These are phyloP conservation scores for Rhodotorula sp. DNA, from an alignment of 1,284 basidiomycete species.

Conservation along the genomic window DNA sequence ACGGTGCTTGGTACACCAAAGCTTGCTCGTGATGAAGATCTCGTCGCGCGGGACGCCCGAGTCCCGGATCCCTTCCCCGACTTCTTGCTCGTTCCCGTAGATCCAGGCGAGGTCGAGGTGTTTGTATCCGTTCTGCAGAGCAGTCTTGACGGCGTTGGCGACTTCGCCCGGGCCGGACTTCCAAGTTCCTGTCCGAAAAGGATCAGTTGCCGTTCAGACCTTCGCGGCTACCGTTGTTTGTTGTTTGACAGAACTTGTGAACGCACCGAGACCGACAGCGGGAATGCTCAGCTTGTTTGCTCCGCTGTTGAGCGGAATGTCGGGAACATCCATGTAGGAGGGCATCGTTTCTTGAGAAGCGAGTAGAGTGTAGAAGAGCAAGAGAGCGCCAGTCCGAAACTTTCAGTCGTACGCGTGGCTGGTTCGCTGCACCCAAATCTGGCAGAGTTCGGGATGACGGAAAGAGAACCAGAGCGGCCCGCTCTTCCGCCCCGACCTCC, in stretches of 20 bases:
- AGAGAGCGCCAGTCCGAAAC: not conserved
- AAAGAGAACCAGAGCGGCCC: not conserved
- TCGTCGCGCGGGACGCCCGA: slow-evolving; percentile 75
- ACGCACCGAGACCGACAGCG: slow-evolving; percentile 12
- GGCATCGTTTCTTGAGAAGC: not conserved
- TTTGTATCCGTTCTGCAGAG: slow-evolving; percentile 70
- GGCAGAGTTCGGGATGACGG: not conserved
- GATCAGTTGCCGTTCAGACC: not conserved
- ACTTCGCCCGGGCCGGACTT: slow-evolving; percentile 59
- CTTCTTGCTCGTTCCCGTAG: slow-evolving; percentile 61
- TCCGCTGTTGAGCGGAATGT: slow-evolving; percentile 5
- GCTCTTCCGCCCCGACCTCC: not conserved
- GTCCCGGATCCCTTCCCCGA: slow-evolving; percentile 74
- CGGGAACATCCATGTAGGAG: slow-evolving; percentile 9
- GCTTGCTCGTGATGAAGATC: slow-evolving; percentile 77
- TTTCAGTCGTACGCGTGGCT: too few relatives aligned
- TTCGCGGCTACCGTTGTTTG: too few relatives aligned
- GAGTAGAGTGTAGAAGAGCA: not conserved
- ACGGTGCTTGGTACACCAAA: slow-evolving; percentile 57
- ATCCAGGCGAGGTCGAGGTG: slow-evolving; percentile 63
- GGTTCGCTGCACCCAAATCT: not conserved
- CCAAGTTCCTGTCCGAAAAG: slow-evolving; percentile 67
- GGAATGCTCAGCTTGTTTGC: not conserved
- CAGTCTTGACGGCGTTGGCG: slow-evolving; percentile 58
- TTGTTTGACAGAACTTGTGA: not conserved